phyloP scores from a whole-genome alignment of 2,329 filamentous ascomycete genomes.

The Neonectria magnoliae region DNA sequence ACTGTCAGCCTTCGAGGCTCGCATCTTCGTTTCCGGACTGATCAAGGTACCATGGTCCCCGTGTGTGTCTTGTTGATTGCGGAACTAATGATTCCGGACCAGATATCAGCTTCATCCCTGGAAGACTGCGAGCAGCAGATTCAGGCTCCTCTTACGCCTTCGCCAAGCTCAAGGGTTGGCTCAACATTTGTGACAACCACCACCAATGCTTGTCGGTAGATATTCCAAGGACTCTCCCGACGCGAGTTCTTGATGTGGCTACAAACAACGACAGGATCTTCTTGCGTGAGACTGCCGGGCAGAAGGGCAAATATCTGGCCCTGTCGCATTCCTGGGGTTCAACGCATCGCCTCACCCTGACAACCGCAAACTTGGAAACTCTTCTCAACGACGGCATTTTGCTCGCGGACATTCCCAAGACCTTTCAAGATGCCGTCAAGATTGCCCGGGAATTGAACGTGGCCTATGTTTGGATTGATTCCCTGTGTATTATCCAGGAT shows the following conservation, averaged over 20 bases:
- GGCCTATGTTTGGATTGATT: conserved; percentile 33
- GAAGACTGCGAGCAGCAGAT: background rate
- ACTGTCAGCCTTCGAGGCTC: background rate
- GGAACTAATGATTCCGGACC: background rate
- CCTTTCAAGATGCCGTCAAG: background rate
- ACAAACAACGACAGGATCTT: background rate
- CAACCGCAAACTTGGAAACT: background rate
- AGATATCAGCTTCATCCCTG: background rate
- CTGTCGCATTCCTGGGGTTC: background rate
- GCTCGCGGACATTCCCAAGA: background rate
- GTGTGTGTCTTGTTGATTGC: background rate
- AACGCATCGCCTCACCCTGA: background rate
- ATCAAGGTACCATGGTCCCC: background rate
- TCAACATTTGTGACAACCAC: background rate
- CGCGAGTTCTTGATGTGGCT: background rate
- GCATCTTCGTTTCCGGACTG: background rate
- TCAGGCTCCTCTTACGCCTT: background rate
- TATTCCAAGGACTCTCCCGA: background rate
- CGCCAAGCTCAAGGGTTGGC: background rate
- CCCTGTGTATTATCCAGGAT: conserved; percentile 33
- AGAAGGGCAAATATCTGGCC: background rate
- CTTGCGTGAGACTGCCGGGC: background rate
- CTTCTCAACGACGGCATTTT: background rate
- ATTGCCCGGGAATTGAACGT: background rate
- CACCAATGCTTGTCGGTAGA: background rate